Evolutionary conservation across 768 basidiomycete genomes (phyloP), one percentile per base, ranked within the genome.

Genomic region (Tylopilus balloui): DNA sequence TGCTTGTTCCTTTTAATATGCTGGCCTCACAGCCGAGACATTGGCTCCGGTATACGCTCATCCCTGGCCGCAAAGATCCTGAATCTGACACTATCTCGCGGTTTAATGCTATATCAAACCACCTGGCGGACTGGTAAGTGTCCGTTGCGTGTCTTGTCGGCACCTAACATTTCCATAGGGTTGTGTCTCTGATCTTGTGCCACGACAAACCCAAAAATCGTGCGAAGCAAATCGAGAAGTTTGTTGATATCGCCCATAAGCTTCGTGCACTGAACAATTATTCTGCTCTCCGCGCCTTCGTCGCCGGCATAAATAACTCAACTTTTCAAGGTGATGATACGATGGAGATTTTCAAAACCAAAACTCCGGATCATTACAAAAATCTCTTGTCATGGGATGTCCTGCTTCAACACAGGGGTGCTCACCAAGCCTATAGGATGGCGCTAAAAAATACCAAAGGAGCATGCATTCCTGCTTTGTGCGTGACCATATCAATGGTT

Each of bases 241-340:
- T 98, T 50, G 83, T 92, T 21, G 83, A 87, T 42, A 81, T 98
- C 54, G 91, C 89, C 1, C 78, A 81, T 50, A 80, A 81, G 47
- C 75, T 99, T 35, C 84, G 95, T 27, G 75, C 77, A 12, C 65
- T 89, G 39, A 92, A 95, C 68, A 97, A 99, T 64, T 98, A 96
- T 65, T 92, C 92, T 28, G 89, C 88, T 1, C 70, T 96, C 46
- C 91, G 92, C 38, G 92, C 93, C 10, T 83, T 97, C 57, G 84
- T 97, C n/a, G 89, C 92, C 24, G 95, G 93, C 5, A 88, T 98
- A 69, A 88, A 89, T 59, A 83, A 81, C 53, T 82, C 92, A 4
- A 85, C 86, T 0, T 83, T 86, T 54, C 76, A 84, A 41, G 88
- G 87, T 7, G 84, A 86, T 56, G 79, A 81, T 57, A 86, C 90